Evolutionary conservation across 2,329 filamentous ascomycete genomes (phyloP), one percentile per base, ranked within the genome.

Genomic region (Colletotrichum limetticola): DNA sequence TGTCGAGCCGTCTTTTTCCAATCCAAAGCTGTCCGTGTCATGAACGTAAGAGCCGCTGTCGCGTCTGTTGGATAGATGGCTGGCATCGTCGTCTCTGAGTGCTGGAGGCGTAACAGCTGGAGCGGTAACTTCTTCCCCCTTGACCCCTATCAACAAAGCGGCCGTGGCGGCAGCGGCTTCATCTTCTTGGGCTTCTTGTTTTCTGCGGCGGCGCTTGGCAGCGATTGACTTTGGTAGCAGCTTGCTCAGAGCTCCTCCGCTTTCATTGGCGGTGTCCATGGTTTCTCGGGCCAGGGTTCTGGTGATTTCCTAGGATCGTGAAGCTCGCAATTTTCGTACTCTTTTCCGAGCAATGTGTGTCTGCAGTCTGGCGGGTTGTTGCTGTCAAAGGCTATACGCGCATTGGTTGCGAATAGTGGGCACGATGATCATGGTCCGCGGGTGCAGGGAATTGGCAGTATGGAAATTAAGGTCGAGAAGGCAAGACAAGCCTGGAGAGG

Each of bases 181-280:
- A 78, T 78, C 74, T 81, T 85, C 76, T 80, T 81, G 75, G 16
- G 86, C 85, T 59, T 79, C 79, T 67, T 86, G 83, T 79, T 84
- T 87, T 80, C 83, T 86, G 69, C 83, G 84, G 60, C 86, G 84
- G 59, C 87, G 85, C 77, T 86, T 88, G 60, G 83, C 83, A 32
- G 82, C 81, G 66, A 91, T 84, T 49, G 85, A 83, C 77, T 87
- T 89, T 64, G 88, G 85, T 46, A 91, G 80, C 35, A 91, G 83
- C 80, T 89, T 90, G 70, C 83, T 84, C 56, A 89, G 26, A 32
- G 46, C 57, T 62, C 71, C 68, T 72, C 68, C 71, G 56, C 71
- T 72, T 55, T 63, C 71, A 22, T 30, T 49, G 30, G 58, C 55
- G 30, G 24, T 35, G 28, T 66, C 66, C 71, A 73, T 71, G 62